Percentiles rank a stretch among this genome's conserved stretches.
Evolutionary conservation across 345 rosid genomes (phyloP).

Genomic region (Brassica nigra): DNA sequence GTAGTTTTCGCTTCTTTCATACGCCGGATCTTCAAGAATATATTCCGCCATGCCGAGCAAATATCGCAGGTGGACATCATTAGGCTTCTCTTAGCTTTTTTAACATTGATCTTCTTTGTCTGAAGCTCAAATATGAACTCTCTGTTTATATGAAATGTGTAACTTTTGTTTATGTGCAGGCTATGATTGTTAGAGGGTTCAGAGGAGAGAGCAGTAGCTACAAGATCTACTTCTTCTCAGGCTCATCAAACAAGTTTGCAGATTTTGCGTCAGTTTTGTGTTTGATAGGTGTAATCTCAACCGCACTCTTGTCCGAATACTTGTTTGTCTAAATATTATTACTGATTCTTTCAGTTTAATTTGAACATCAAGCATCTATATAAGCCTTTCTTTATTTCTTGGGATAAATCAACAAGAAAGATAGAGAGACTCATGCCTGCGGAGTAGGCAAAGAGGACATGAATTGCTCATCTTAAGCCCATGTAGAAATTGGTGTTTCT

Average conservation of each 20-base stretch:
- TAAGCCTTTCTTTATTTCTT: background rate
- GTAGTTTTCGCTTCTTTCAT: constrained; percentile 84
- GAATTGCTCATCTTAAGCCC: background rate
- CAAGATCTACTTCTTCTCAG: constrained; percentile 62
- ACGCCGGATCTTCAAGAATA: constrained; percentile 84
- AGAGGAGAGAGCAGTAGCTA: constrained; percentile 77
- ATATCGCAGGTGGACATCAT: constrained; percentile 72
- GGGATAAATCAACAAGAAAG: background rate
- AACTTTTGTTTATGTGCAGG: constrained; percentile 48
- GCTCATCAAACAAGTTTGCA: constrained; percentile 56
- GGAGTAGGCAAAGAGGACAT: constrained; percentile 18
- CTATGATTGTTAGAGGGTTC: constrained; percentile 97
- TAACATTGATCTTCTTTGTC: constrained; percentile 1
- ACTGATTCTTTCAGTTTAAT: background rate
- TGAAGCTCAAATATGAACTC: background rate
- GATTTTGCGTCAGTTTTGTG: constrained; percentile 62
- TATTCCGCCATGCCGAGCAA: constrained; percentile 90
- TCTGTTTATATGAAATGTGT: background rate
- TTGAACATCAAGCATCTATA: background rate
- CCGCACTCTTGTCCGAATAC: constrained; percentile 68
- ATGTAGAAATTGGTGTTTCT: background rate
- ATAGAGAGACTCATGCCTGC: background rate
- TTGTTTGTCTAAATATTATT: constrained; percentile 45
- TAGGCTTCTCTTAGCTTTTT: background rate
- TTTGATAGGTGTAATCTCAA: constrained; percentile 62